Percentiles rank a stretch among this genome's conserved stretches.
Evolutionary conservation across 129 eudicot genomes (phyloP).

Genomic region (Tagetes patula): DNA sequence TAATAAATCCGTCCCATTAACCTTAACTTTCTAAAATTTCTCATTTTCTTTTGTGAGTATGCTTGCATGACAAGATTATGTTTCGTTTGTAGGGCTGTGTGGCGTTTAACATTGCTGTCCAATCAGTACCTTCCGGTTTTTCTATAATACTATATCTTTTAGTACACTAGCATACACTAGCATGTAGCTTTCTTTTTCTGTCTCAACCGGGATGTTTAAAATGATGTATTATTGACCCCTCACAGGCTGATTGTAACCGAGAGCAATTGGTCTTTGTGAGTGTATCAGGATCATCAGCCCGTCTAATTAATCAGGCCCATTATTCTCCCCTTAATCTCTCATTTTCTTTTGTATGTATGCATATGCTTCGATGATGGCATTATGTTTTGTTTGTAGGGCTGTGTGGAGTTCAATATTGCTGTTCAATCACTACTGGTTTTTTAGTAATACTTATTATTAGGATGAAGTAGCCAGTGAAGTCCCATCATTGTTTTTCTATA

Average conservation of each 20-base stretch:
- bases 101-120: neutral
- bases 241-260: too few species aligned
- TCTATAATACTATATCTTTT: too few species aligned
- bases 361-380: neutral
- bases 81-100: neutral
- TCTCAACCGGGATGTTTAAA: too few species aligned
- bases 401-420: neutral
- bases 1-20: neutral
- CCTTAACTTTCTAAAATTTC: neutral
- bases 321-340: neutral
- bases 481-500: neutral
- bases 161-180: too few species aligned
- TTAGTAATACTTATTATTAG: too few species aligned
- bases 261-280: neutral
- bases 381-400: neutral
- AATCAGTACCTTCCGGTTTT: too few species aligned
- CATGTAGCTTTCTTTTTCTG: too few species aligned
- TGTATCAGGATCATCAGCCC: neutral
- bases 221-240: too few species aligned
- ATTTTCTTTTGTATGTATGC: neutral
- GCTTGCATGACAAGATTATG: neutral
- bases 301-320: too few species aligned
- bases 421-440: neutral
- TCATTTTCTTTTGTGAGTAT: neutral
- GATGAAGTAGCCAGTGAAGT: too few species aligned